Evolutionary conservation across 768 basidiomycete species (phyloP).

Genomic region (Phanerodontia chrysosporium): DNA sequence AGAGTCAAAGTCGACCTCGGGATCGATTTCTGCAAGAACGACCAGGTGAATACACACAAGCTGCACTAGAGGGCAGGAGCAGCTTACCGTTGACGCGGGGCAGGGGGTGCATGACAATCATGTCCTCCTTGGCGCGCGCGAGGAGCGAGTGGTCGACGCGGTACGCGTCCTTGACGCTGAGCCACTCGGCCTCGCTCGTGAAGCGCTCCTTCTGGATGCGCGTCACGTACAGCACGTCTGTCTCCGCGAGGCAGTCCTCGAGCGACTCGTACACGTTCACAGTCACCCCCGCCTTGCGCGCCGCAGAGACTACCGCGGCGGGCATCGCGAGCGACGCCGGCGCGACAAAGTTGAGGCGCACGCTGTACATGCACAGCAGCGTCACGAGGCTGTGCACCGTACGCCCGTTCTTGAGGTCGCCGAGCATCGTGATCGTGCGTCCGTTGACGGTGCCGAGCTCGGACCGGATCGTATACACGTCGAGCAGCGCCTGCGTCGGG

Average conservation of each 20-base stretch:
- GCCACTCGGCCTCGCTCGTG: constrained; percentile 75
- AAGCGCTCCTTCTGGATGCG: constrained; percentile 96
- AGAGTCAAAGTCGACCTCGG: constrained; percentile 95
- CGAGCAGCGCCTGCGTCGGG: constrained; percentile 89
- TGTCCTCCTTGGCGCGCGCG: constrained; percentile 89
- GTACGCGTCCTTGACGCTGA: constrained; percentile 87
- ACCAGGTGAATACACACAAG: too few relatives aligned
- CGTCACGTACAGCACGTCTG: constrained; percentile 96
- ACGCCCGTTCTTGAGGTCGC: constrained; percentile 96
- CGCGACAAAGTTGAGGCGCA: constrained; percentile 93
- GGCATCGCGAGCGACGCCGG: constrained; percentile 89
- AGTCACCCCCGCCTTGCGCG: constrained; percentile 75
- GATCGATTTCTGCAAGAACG: constrained; percentile 85
- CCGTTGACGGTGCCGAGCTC: constrained; percentile 98
- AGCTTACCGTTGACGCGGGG: constrained; percentile 83
- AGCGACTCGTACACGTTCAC: constrained; percentile 83
- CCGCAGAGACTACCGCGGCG: constrained; percentile 72
- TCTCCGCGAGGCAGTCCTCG: constrained; percentile 86
- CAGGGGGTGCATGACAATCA: constrained; percentile 99
- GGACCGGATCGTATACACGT: constrained; percentile 93
- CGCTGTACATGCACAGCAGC: constrained; percentile 85
- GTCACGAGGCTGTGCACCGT: constrained; percentile 96
- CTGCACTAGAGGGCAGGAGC: too few relatives aligned
- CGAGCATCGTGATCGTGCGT: constrained; percentile 85
- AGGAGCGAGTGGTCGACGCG: constrained; percentile 92